Conservation (phyloP, 2,329 filamentous ascomycete species). For the Teratosphaeriaceae sp. region DNA sequence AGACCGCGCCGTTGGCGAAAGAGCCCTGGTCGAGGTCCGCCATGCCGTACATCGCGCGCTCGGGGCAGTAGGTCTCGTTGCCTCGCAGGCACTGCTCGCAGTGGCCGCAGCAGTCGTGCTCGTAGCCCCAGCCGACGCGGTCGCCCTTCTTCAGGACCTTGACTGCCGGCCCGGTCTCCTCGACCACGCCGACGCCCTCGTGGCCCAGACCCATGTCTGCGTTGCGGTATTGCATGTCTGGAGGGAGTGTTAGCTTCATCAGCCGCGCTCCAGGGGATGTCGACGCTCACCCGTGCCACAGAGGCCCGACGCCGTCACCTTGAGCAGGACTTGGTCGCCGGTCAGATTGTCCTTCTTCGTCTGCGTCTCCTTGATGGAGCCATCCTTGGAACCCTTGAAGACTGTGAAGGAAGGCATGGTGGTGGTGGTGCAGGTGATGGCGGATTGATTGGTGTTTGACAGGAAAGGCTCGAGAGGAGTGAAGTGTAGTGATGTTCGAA, state of each 20-base stretch:
- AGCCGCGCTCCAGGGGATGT: background rate
- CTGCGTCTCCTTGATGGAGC: slow-evolving; percentile 46
- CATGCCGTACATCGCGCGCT: slow-evolving; percentile 38
- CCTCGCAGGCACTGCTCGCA: slow-evolving; percentile 42
- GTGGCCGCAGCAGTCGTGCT: slow-evolving; percentile 38
- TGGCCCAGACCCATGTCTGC: slow-evolving; percentile 46
- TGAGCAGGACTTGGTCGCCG: slow-evolving; percentile 54
- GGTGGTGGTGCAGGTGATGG: background rate
- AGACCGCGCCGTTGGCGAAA: slow-evolving; percentile 41
- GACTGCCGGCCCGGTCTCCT: slow-evolving; percentile 41
- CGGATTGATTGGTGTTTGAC: background rate
- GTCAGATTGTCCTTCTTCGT: slow-evolving; percentile 42
- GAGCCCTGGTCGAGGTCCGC: slow-evolving; percentile 43
- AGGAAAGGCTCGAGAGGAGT: background rate
- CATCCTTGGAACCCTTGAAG: slow-evolving; percentile 55
- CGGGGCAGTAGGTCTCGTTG: slow-evolving; percentile 38
- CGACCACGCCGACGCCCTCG: slow-evolving; percentile 49
- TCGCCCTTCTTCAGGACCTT: slow-evolving; percentile 45
- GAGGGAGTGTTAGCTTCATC: background rate
- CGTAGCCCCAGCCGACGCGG: slow-evolving; percentile 47
- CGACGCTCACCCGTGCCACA: slow-evolving; percentile 47
- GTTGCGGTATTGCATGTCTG: slow-evolving; percentile 36
- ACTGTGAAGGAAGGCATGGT: slow-evolving; percentile 49
- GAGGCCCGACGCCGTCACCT: slow-evolving; percentile 59
- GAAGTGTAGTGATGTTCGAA: background rate